Evolutionary conservation across 108 stramenopile genomes (phyloP), one percentile per base, ranked within the genome.

Genomic region (Pinguiococcus pyrenoidosus): DNA sequence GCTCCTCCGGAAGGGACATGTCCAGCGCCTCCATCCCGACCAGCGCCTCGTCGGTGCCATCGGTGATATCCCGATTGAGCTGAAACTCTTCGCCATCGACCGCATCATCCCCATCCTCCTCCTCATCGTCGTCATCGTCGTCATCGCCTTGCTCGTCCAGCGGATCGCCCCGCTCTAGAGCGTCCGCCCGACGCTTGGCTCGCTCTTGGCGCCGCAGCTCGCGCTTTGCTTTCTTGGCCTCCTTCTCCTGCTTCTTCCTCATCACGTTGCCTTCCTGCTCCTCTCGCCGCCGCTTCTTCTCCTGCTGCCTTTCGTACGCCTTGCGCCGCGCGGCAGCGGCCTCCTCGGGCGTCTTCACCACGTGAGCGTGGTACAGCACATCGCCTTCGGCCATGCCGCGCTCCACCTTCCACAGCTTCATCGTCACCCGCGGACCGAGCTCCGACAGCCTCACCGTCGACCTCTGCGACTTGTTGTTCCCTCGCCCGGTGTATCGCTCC

Each of bases 361-460:
- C 53, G 46, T 82, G 82, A n/a, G 84, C 84, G 71, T 99, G 92
- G 65, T 86, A 96, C 74, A 96, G 83, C 29, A 99, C 88, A 57
- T 92, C 91, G 3, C 97, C 94, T 25, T 66, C 73, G 14, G 73
- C 81, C 43, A 99, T 49, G 16, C 91, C 94, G 22, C 84, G 63
- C 67, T 99, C 86, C 30, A 96, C 89, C 73, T 96, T 96, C 64
- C 76, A 56, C 18, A 99, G 72, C 59, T 85, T 64, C 32, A 96
- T 37, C 21, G 82, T 72, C 37, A 96, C 45, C 14, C 97, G 63
- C 8, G 97, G 97, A 16, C 97, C 97, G 21, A 96, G 54, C 69
- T 99, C 97, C 4, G 87, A 80, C 61, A 99, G 68, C 60, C 91
- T 89, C 28, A 99, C 69, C 2, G 87, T 87, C 23, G 81, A 82